Base-by-base conservation (phyloP, 176 grass and related monocot species). In the Carex kokanica region DNA sequence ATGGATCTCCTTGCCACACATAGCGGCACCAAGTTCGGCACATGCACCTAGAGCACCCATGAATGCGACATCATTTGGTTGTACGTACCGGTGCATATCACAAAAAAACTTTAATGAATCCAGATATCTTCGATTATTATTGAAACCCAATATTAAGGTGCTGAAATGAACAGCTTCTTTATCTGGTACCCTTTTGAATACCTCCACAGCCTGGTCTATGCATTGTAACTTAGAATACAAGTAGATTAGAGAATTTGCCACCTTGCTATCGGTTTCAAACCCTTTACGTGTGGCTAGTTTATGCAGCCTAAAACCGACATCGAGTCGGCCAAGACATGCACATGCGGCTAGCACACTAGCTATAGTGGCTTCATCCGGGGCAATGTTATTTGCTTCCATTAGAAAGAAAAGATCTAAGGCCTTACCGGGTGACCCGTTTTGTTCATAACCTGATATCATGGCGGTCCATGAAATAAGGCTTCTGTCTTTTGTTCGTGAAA, bases 401-500 rank as follows among this genome's bases (percentile, higher is more conserved):
- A 88, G 88, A 75, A 87, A 84, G 65, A 91, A 98, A 55, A 98
- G 18, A 84, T 95, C 88, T 72, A 98, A 85, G 78, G 95, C 92
- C 87, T 95, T 91, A 78, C 87, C 83, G 4, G 95, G 89, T 13
- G 70, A 91, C 23, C 89, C 70, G 3, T 90, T 98, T 86, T 98
- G 90, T 87, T 91, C 95, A 38, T 94, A 98, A 60, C 89, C 92
- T 53, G 92, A 98, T 90, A 98, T 95, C 95, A 94, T 95, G 20
- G 91, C 83, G 38, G 95, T 98, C 95, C 95, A 98, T 49, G 95
- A 90, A 83, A 95, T 88, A 70, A 89, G 80, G 78, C 89, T 91
- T 85, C 83, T 93, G 6, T 77, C 27, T 67, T 90, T 86, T 86
- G 87, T 91, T 85, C 79, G 87, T 51, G 89, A 93, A 85, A 98